Evolutionary conservation across 1,139 yeast genomes (phyloP).

Genomic region (Candida mesenterica): DNA sequence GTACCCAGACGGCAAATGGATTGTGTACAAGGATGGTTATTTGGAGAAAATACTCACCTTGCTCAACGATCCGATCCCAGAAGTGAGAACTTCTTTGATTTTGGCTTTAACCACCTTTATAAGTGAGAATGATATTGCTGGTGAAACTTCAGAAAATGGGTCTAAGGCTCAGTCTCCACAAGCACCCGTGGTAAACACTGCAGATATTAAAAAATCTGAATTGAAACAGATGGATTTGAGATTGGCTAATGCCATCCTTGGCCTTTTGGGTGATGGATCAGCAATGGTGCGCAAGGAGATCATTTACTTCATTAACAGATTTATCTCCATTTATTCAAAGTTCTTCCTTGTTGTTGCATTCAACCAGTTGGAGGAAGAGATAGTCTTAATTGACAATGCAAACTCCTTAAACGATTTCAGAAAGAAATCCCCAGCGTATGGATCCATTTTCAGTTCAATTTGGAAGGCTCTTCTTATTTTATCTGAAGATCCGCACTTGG

Average conservation of each 20-base stretch:
- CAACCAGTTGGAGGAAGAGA: constrained; percentile 81
- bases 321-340: constrained; percentile 66
- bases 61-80: constrained; percentile 89
- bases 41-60: constrained; percentile 55
- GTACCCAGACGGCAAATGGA: constrained; percentile 74
- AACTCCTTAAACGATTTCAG: constrained; percentile 57
- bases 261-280: constrained; percentile 77
- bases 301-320: constrained; percentile 70
- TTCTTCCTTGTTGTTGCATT: constrained; percentile 87
- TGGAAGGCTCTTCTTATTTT: constrained; percentile 84
- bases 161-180: constrained; percentile 32
- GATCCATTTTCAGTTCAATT: constrained; percentile 79
- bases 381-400: constrained; percentile 63
- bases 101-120: constrained; percentile 72
- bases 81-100: constrained; percentile 83
- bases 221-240: constrained; percentile 53
- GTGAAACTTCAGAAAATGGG: constrained; percentile 14
- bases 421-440: constrained; percentile 70
- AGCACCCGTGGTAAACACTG: constrained; percentile 20
- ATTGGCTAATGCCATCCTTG: constrained; percentile 48
- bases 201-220: constrained; percentile 37
- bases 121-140: constrained; percentile 33
- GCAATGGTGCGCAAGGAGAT: constrained; percentile 86
- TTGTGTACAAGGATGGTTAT: constrained; percentile 65
- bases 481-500: constrained; percentile 87